Base-by-base conservation (phyloP, 352 stramenopile genomes). In the Phytophthora lateralis region DNA sequence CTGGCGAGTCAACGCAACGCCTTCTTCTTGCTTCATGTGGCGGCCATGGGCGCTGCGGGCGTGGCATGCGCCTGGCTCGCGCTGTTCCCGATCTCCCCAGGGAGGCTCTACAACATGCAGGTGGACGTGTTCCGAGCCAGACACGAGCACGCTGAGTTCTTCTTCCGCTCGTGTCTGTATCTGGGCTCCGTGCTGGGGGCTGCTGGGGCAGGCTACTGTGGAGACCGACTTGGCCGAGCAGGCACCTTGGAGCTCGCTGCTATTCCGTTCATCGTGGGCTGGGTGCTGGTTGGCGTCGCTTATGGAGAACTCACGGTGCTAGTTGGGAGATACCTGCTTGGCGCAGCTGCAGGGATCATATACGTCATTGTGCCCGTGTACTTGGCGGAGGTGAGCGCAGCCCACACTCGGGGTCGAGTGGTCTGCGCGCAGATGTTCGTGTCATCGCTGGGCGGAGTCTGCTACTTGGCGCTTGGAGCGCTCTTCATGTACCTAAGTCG, bases 51-150 rank as follows among this genome's bases (percentile, higher is more conserved):
- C 8, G 47, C 76, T 6, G 71, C 79, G 0, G 74, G 73, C 17
- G 41, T 89, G 12, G 77, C 73, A 17, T 75, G 59, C 57, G 68
- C 68, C 12, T 94, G 85, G 85, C 48, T 88, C 20, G 59, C 66
- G 45, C 71, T 91, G 37, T 94, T 92, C 70, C 85, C 85, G 34
- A 76, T 94, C 47, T 78, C 81, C 11, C 81, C 85, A 9, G 75
- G 55, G 26, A 66, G 83, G 7, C 75, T 94, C 9, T 94, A 94
- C 71, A 89, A 92, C 63, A 91, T 94, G 68, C 82, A 94, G 62
- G 81, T 94, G 45, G 82, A 94, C 55, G 75, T 92, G 14, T 94
- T 94, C 60, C 76, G 69, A 70, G 81, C 74, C n/a, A 76, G 72
- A 61, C 81, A 92, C 56, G 73, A 73, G 39, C 81, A 91, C 55